Conservation (phyloP, 169 alveolate genomes). For the Cryptosporidium muris region DNA sequence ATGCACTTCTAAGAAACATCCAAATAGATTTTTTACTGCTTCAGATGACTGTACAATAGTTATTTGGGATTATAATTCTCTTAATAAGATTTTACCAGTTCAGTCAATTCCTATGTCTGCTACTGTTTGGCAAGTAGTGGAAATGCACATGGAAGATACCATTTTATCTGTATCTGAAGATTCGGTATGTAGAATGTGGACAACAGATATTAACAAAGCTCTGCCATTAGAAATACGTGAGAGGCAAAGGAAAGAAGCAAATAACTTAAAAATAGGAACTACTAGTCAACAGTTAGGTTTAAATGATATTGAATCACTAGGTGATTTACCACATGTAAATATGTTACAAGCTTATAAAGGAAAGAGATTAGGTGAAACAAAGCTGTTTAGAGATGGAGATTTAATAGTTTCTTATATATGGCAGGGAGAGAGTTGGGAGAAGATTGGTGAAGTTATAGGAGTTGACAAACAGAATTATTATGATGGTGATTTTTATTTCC, state of each 20-base stretch:
- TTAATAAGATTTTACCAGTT: not conserved
- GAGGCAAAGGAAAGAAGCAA: not conserved
- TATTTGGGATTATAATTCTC: constrained; percentile 10
- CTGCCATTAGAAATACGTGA: not conserved
- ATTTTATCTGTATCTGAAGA: constrained; percentile 52
- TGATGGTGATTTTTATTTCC: constrained; percentile 29
- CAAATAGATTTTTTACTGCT: constrained; percentile 52
- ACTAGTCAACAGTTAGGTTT: not conserved
- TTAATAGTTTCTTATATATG: constrained; percentile 16
- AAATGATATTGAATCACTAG: not conserved
- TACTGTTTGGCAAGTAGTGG: constrained; percentile 49
- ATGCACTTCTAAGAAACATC: constrained; percentile 10
- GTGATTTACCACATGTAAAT: constrained; percentile 6
- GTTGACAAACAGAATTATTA: not conserved
- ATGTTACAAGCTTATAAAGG: not conserved
- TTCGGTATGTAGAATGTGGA: constrained; percentile 47
- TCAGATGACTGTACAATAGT: constrained; percentile 48
- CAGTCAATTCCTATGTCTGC: constrained; percentile 11
- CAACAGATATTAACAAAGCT: not conserved
- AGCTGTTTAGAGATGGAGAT: constrained; percentile 1
- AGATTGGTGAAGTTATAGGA: constrained; percentile 1
- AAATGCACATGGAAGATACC: constrained; percentile 13
- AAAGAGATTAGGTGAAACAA: constrained; percentile 1
- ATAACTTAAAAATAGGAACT: not conserved
- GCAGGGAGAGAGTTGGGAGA: constrained; percentile 11